Base-by-base conservation (phyloP, 768 basidiomycete genomes). In the Termitomyces sp. region DNA sequence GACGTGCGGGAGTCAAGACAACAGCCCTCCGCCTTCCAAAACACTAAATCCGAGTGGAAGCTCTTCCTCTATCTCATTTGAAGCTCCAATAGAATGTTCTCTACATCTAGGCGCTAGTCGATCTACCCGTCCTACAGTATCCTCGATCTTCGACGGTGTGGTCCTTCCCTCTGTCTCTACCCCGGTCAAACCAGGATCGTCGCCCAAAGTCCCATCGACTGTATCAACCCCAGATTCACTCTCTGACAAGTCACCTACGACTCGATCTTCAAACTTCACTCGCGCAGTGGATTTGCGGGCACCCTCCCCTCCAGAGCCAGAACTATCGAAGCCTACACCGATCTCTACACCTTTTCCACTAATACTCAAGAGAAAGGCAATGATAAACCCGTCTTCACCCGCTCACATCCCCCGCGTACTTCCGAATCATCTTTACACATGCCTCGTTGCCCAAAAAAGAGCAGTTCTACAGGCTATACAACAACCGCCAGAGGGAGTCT, bases 381-480 rank as follows among this genome's bases (percentile, higher is more conserved):
- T 48, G 20, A 46, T 53, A 54, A 59, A 62, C 28, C 58, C 67
- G 64, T 58, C 52, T 53, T 56, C 51, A 30, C 55, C 52, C 33
- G 58, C 30, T 24, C 68, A 64, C 54, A 61, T 70, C 22, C 68
- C 70, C 6, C 9, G 47, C 2, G 60, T 52, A 20, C 67, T 82
- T n/a, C 77, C 80, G 8, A 44, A 63, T 3, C 76, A 79, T 64
- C 66, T 85, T 2, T 64, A 72, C 43, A 60, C 74, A 24, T 84
- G 73, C 60, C 68, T 90, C 16, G 67, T 76, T 36, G 73, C 73
- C 2, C 88, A 89, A 66, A 89, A 87, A 66, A 76, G 75, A 44
- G 79, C 75, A 10, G 76, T 85, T 18, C 66, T 91, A 32, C 65
- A 65, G 47, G 73, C 76, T 16, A 69, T 90, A 9, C 76, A 74